phyloP scores from a whole-genome alignment of 352 stramenopile species.

The Pythium vanterpoolii region DNA sequence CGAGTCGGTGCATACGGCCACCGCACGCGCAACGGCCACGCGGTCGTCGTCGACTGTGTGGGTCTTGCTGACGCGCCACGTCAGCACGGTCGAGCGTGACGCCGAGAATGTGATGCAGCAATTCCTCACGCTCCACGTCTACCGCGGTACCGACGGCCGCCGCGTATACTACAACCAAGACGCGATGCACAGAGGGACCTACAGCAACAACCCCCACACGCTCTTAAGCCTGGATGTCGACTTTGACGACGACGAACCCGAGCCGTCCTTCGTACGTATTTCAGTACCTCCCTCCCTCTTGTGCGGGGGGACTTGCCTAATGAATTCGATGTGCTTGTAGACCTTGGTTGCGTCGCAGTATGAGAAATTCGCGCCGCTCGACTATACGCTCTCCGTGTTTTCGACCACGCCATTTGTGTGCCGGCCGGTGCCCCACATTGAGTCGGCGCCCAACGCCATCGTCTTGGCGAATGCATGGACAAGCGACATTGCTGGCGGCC shows the following conservation, averaged over 20 bases:
- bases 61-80: slow-evolving; percentile 92
- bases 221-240: slow-evolving; percentile 86
- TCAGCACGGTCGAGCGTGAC: slow-evolving; percentile 75
- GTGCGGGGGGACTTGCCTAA: neutral
- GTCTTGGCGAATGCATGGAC: slow-evolving; percentile 51
- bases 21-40: neutral
- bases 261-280: slow-evolving; percentile 54
- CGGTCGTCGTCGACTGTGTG: slow-evolving; percentile 68
- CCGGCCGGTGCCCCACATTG: slow-evolving; percentile 45
- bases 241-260: slow-evolving; percentile 33
- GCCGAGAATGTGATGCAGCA: slow-evolving; percentile 49
- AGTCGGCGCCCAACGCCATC: slow-evolving; percentile 30
- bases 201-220: slow-evolving; percentile 92
- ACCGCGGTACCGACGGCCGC: slow-evolving; percentile 50
- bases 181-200: slow-evolving; percentile 76
- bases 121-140: slow-evolving; percentile 92
- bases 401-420: slow-evolving; percentile 75
- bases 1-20: slow-evolving; percentile 17
- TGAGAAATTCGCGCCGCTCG: slow-evolving; percentile 86
- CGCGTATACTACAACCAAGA: slow-evolving; percentile 85
- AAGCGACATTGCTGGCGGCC: slow-evolving; percentile 40
- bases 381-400: slow-evolving; percentile 88
- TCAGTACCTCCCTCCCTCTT: too few relatives aligned
- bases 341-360: slow-evolving; percentile 92
- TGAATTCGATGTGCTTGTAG: slow-evolving; percentile 24